These are phyloP conservation scores for Golubevia pallescens DNA, from an alignment of 1,284 basidiomycete species.

Conservation along the genomic window DNA sequence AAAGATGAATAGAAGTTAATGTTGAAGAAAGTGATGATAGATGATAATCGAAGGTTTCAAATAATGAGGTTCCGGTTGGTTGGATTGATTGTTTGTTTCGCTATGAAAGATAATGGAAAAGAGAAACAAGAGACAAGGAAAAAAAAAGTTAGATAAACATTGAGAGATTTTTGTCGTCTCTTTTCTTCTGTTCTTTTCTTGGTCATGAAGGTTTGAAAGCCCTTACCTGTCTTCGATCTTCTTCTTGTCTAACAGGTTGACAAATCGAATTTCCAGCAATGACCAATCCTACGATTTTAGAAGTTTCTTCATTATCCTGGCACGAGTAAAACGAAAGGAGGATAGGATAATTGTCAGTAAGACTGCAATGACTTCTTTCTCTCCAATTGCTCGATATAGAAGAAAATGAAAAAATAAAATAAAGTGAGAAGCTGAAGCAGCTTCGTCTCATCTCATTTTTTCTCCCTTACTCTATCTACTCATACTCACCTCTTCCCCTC, in stretches of 20 bases:
- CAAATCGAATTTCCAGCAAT: conserved; percentile 85
- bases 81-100: conserved; percentile 1
- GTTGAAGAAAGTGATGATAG: conserved; percentile 69
- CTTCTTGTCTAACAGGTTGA: conserved; percentile 67
- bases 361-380: background rate
- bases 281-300: conserved; percentile 7
- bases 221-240: conserved; percentile 38
- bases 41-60: conserved; percentile 74
- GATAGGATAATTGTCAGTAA: background rate
- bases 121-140: too few relatives aligned
- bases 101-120: background rate
- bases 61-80: conserved; percentile 68
- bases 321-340: background rate
- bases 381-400: background rate
- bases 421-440: too few relatives aligned
- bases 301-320: conserved; percentile 5
- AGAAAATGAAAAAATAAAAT: too few relatives aligned
- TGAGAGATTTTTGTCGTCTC: too few relatives aligned
- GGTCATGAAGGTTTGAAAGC: background rate
- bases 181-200: too few relatives aligned
- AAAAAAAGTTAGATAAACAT: too few relatives aligned
- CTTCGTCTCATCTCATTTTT: too few relatives aligned
- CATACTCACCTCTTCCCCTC: conserved; percentile 68
- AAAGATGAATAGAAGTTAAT: too few relatives aligned
- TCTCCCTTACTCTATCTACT: too few relatives aligned